These are phyloP conservation scores for Fusarium succisae DNA, from an alignment of 2,329 filamentous ascomycete genomes.

Conservation along the genomic window DNA sequence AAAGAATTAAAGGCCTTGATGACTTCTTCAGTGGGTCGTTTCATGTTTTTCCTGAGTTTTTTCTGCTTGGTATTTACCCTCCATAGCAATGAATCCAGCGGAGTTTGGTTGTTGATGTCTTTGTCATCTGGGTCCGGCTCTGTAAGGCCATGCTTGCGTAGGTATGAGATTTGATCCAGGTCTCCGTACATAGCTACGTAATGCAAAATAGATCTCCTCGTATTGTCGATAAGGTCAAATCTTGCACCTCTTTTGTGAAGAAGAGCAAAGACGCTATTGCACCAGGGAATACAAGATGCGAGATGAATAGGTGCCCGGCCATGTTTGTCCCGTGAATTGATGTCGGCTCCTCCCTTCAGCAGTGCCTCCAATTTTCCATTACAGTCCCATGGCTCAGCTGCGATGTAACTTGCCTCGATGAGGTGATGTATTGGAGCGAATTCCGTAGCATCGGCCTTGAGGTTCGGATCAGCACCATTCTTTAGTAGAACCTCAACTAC, in stretches of 20 bases:
- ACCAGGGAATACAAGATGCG: neutral
- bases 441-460: neutral
- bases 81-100: neutral
- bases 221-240: accelerated
- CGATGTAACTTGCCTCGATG: neutral
- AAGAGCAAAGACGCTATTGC: neutral
- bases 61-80: neutral
- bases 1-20: accelerated
- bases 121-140: neutral
- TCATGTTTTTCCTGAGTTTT: neutral
- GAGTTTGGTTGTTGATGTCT: neutral
- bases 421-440: neutral
- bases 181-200: neutral
- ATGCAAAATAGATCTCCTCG: accelerated
- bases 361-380: neutral
- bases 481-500: neutral
- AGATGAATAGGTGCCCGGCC: neutral
- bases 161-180: neutral
- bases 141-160: neutral
- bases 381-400: neutral
- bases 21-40: neutral
- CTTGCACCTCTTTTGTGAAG: neutral
- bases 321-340: accelerated
- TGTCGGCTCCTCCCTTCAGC: neutral
- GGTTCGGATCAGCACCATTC: neutral